phyloP scores from a whole-genome alignment of 1,284 basidiomycete species.

The Pascua guehoae region DNA sequence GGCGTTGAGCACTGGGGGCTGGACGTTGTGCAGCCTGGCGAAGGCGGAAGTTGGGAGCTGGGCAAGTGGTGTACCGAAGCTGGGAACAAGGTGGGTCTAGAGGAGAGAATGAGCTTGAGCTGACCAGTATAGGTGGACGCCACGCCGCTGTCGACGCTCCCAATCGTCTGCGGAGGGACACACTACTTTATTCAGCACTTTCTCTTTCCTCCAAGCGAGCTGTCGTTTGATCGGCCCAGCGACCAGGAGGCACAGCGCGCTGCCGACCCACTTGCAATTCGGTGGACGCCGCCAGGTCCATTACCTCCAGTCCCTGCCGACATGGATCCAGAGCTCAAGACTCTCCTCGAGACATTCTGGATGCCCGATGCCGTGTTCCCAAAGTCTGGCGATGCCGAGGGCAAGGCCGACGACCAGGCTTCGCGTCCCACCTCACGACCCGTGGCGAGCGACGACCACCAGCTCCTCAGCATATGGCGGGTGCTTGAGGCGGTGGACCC shows the following conservation, averaged over 20 bases:
- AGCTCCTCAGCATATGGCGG: slow-evolving; percentile 61
- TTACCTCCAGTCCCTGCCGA: slow-evolving; percentile 40
- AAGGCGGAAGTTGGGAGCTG: slow-evolving; percentile 76
- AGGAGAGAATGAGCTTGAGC: neutral
- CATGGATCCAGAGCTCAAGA: slow-evolving; percentile 22
- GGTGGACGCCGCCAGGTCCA: slow-evolving; percentile 32
- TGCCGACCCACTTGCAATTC: slow-evolving; percentile 10
- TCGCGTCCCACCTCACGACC: slow-evolving; percentile 22
- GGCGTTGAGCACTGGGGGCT: slow-evolving; percentile 87
- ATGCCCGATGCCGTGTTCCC: slow-evolving; percentile 33
- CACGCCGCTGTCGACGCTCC: slow-evolving; percentile 51
- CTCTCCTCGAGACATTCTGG: slow-evolving; percentile 44
- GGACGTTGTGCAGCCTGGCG: slow-evolving; percentile 75
- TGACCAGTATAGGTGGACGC: slow-evolving; percentile 5
- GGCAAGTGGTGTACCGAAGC: slow-evolving; percentile 71
- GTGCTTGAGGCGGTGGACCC: slow-evolving; percentile 72
- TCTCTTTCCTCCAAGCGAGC: slow-evolving; percentile 65
- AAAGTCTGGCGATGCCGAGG: neutral
- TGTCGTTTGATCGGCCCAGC: slow-evolving; percentile 48
- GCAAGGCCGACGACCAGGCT: slow-evolving; percentile 26
- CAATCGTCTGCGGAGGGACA: slow-evolving; percentile 91
- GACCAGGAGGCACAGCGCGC: neutral
- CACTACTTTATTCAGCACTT: slow-evolving; percentile 94
- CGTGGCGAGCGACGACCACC: slow-evolving; percentile 54
- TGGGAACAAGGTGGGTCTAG: slow-evolving; percentile 58